phyloP scores from a whole-genome alignment of 2,329 filamentous ascomycete genomes.

The Fusarium sp. region DNA sequence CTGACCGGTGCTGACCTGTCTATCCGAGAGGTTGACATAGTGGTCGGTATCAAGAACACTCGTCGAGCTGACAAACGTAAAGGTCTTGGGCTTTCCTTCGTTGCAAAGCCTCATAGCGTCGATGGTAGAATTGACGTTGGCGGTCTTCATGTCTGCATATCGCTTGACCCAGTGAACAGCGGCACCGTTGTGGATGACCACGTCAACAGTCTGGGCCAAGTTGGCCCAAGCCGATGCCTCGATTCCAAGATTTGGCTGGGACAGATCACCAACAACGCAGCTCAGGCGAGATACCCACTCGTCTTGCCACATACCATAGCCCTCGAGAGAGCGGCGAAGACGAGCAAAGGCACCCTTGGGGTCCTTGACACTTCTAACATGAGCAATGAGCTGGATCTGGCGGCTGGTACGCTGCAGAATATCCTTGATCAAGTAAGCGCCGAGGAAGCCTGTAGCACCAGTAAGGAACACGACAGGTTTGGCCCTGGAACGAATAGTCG shows the following conservation, averaged over 20 bases:
- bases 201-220: constrained; percentile 76
- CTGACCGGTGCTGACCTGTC: constrained; percentile 64
- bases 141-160: constrained; percentile 77
- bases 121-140: constrained; percentile 87
- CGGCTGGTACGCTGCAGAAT: constrained; percentile 67
- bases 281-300: constrained; percentile 75
- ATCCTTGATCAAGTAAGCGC: constrained; percentile 82
- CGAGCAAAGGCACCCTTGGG: constrained; percentile 71
- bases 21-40: constrained; percentile 79
- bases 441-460: constrained; percentile 83
- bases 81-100: constrained; percentile 81
- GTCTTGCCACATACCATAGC: constrained; percentile 83
- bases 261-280: constrained; percentile 79
- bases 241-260: constrained; percentile 74
- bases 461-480: constrained; percentile 80
- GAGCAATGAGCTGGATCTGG: constrained; percentile 70
- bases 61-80: constrained; percentile 83
- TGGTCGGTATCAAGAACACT: constrained; percentile 84
- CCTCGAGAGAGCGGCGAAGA: constrained; percentile 75
- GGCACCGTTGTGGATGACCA: constrained; percentile 86
- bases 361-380: constrained; percentile 77
- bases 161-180: constrained; percentile 84
- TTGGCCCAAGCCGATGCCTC: constrained; percentile 73
- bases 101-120: constrained; percentile 82
- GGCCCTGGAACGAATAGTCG: constrained; percentile 46